Percentiles rank a stretch among this genome's conserved stretches.
These are phyloP conservation scores for Excoecaria cochinchinensis DNA, from an alignment of 345 rosid species.

Conservation along the genomic window DNA sequence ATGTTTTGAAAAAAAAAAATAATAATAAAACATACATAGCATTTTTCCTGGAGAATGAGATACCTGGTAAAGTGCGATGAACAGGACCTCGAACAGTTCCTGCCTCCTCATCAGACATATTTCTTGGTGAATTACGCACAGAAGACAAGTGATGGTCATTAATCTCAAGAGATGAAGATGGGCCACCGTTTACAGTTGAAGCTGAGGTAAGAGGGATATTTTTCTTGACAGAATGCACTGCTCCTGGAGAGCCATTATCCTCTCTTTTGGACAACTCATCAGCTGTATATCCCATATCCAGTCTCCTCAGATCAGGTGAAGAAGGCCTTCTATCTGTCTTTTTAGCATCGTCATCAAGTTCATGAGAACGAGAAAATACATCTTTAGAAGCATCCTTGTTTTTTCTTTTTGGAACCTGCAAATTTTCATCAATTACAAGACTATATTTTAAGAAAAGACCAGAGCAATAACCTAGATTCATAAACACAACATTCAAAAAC, in stretches of 20 bases:
- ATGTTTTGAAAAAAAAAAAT: not conserved
- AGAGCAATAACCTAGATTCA: not conserved
- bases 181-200: conserved; percentile 71
- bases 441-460: conserved; percentile 10
- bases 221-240: conserved; percentile 34
- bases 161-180: conserved; percentile 70
- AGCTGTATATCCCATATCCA: conserved; percentile 42
- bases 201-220: conserved; percentile 45
- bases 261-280: conserved; percentile 50
- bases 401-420: conserved; percentile 71
- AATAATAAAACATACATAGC: not conserved
- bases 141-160: conserved; percentile 61
- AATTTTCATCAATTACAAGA: conserved; percentile 12
- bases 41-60: not conserved
- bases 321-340: conserved; percentile 51
- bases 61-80: conserved; percentile 83
- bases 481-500: not conserved
- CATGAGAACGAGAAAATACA: conserved; percentile 39
- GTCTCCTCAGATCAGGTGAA: conserved; percentile 64
- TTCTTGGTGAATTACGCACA: conserved; percentile 59
- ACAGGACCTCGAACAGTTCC: conserved; percentile 47
- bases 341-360: conserved; percentile 57
- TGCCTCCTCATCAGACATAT: conserved; percentile 61
- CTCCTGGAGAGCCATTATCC: conserved; percentile 41
- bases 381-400: conserved; percentile 69